Evolutionary conservation across 192 early-diverging fungal species (phyloP).

Genomic region (Linnemannia schmuckeri): DNA sequence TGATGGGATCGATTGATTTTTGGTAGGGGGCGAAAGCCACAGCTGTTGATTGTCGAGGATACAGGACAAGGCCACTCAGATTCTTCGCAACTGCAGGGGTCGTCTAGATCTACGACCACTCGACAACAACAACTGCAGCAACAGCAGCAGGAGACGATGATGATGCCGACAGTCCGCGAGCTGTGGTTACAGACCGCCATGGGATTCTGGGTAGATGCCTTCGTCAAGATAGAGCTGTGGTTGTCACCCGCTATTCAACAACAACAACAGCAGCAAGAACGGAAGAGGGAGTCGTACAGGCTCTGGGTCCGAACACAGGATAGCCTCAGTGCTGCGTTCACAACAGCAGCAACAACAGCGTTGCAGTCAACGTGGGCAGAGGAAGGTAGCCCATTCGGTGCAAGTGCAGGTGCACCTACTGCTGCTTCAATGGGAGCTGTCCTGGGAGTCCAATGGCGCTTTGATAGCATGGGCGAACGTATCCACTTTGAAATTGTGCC

Average conservation of each 20-base stretch:
- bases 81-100: neutral
- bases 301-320: slow-evolving; percentile 30
- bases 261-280: neutral
- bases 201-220: slow-evolving; percentile 28
- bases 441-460: slow-evolving; percentile 18
- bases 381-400: neutral
- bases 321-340: neutral
- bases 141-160: neutral
- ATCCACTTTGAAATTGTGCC: neutral
- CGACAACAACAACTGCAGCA: neutral
- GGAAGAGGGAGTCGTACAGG: slow-evolving; percentile 10
- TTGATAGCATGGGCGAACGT: neutral
- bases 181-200: slow-evolving; percentile 31
- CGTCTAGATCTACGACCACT: neutral
- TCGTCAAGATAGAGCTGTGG: neutral
- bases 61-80: neutral
- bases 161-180: slow-evolving; percentile 14
- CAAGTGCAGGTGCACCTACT: neutral
- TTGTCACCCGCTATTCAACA: neutral
- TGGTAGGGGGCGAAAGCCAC: slow-evolving; percentile 27
- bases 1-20: neutral
- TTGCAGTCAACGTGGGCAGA: neutral
- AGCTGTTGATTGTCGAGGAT: slow-evolving; percentile 29
- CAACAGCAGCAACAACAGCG: neutral
- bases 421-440: slow-evolving; percentile 23